Percentiles rank a stretch among this genome's conserved stretches.
Conservation (phyloP, 1,139 yeast species). For the Sugiyamaella pinicola region DNA sequence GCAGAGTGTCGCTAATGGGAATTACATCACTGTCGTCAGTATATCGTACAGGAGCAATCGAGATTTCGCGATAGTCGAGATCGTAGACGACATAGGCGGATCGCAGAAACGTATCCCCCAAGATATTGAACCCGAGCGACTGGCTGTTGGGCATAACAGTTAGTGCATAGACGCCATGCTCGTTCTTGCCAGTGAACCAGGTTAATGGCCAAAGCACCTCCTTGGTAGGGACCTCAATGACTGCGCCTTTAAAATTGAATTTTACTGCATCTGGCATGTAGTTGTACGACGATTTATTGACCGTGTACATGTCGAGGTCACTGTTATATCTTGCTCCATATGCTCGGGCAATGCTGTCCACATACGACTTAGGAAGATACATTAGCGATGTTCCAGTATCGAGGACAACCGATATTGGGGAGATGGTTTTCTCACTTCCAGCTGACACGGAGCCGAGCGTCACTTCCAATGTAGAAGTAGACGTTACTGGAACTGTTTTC, state of each 20-base stretch:
- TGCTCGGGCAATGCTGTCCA: slow-evolving; percentile 32
- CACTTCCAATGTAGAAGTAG: slow-evolving; percentile 30
- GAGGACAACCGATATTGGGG: slow-evolving; percentile 31
- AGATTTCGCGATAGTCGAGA: slow-evolving; percentile 61
- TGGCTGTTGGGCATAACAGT: slow-evolving; percentile 34
- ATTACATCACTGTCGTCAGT: slow-evolving; percentile 23
- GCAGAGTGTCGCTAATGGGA: slow-evolving; percentile 26
- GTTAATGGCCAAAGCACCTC: slow-evolving; percentile 41
- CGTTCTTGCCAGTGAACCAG: slow-evolving; percentile 30
- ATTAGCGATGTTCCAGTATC: slow-evolving; percentile 45
- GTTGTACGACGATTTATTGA: slow-evolving; percentile 27
- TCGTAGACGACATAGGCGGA: slow-evolving; percentile 78
- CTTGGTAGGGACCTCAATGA: slow-evolving; percentile 48
- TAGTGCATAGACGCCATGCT: slow-evolving; percentile 27
- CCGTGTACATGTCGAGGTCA: slow-evolving; percentile 46
- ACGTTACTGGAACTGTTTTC: slow-evolving; percentile 46
- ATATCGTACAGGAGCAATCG: slow-evolving; percentile 42
- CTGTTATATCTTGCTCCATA: slow-evolving; percentile 44
- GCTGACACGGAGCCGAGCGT: slow-evolving; percentile 22
- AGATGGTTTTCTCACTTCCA: slow-evolving; percentile 16
- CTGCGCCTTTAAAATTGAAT: slow-evolving; percentile 47
- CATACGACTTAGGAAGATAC: slow-evolving; percentile 38
- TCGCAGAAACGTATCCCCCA: slow-evolving; percentile 78
- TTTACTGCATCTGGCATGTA: slow-evolving; percentile 37
- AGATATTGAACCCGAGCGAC: slow-evolving; percentile 40